Base-by-base conservation (phyloP, 495 filamentous ascomycete genomes). In the Trypethelium eluteriae region DNA sequence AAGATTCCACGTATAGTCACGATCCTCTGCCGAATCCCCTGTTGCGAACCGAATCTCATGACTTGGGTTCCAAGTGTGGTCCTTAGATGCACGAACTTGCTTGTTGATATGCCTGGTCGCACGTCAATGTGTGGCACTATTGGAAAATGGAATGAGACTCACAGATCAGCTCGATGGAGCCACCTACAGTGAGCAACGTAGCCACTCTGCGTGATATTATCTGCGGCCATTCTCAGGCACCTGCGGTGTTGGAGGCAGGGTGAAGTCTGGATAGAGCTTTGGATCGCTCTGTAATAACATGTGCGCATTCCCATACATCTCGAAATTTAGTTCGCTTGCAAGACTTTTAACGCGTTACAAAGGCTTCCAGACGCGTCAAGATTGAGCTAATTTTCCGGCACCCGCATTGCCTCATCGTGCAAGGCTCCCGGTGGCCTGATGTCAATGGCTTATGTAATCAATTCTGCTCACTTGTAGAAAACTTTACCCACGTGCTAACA, bases 31-130 rank as follows among this genome's bases (percentile, higher is more conserved):
- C 34, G 6, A n/a, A 9, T 36, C 44, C 16, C 39, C 53, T 25
- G n/a, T 6, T 1, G 63, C 63, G 36, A 65, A 65, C 11, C 34
- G 39, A 36, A 65, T 50, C 12, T 34, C 18, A 9, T 5, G 9
- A 35, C 16, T n/a, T 53, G 39, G 39, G 44, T 34, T 49, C 63
- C 63, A 65, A 11, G 63, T 65, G 35, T 16, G 18, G 44, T 65
- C 44, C 2, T 49, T 12, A 39, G 39, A 59, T 35, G 36, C 53
- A n/a, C 18, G 53, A 59, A 36, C 18, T 18, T 32, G 53, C 32
- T 59, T 59, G 53, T 9, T 36, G 25, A 6, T 14, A 1, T 32
- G 53, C 32, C 53, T 59, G 32, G 53, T 7, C 3, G 32, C 53
- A 10, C 7, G 32, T 59, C 32, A 59, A 10, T 36, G 32, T 9